Percentiles rank a stretch among this genome's conserved stretches.
phyloP scores from a whole-genome alignment of 495 filamentous ascomycete species.

The Trichoderma erinaceum region DNA sequence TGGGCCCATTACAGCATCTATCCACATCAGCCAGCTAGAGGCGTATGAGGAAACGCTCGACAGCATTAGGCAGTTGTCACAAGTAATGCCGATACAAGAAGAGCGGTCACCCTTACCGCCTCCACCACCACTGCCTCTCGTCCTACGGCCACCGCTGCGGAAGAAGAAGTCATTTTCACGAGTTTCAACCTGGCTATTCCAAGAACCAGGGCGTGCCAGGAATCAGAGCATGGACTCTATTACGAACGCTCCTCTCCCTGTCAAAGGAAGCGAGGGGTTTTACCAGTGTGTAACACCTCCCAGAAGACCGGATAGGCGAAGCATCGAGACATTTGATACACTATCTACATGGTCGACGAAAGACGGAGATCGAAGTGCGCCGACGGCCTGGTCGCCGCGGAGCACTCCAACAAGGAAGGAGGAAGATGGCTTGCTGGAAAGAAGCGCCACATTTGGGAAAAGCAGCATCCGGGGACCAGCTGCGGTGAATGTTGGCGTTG shows the following conservation, averaged over 20 bases:
- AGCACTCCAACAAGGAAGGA: slow-evolving; percentile 31
- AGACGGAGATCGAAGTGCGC: slow-evolving; percentile 34
- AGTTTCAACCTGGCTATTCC: slow-evolving; percentile 51
- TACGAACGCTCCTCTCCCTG: slow-evolving; percentile 43
- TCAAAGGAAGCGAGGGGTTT: slow-evolving; percentile 44
- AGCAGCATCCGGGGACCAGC: background rate
- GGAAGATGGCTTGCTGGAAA: slow-evolving; percentile 27
- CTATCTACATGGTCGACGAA: slow-evolving; percentile 37
- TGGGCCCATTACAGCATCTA: background rate
- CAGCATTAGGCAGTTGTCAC: background rate
- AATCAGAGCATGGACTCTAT: slow-evolving; percentile 37
- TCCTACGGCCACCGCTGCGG: slow-evolving; percentile 43
- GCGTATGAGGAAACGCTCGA: slow-evolving; percentile 19
- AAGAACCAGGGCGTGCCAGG: slow-evolving; percentile 28
- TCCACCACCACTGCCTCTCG: slow-evolving; percentile 48
- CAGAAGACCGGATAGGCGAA: slow-evolving; percentile 25
- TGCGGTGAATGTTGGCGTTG: slow-evolving; percentile 7
- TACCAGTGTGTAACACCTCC: slow-evolving; percentile 44
- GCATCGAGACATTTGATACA: slow-evolving; percentile 35
- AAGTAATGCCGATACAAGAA: background rate
- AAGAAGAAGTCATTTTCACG: slow-evolving; percentile 55
- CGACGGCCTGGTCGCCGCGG: slow-evolving; percentile 41
- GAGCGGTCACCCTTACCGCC: slow-evolving; percentile 30
- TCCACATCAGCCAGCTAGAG: slow-evolving; percentile 3
- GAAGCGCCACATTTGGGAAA: slow-evolving; percentile 27